These are phyloP conservation scores for Chrysosporium queenslandicum DNA, from an alignment of 2,329 filamentous ascomycete species.

Conservation along the genomic window DNA sequence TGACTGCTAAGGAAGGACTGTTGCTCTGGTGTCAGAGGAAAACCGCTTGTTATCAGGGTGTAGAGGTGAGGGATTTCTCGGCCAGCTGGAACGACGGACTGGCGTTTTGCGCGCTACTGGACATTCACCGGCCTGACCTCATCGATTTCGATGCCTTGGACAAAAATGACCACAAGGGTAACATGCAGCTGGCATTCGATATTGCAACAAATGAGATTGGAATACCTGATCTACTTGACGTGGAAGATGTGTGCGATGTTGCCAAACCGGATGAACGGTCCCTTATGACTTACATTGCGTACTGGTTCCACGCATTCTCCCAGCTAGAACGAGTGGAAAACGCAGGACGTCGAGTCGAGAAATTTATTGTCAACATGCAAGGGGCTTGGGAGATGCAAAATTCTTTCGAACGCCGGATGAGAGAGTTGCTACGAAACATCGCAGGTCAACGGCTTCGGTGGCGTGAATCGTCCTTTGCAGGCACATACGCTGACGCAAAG, in stretches of 20 bases:
- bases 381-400: conserved; percentile 99
- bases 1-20: conserved; percentile 93
- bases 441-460: conserved; percentile 62
- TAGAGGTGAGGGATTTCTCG: conserved; percentile 91
- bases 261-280: conserved; percentile 90
- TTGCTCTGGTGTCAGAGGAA: conserved; percentile 96
- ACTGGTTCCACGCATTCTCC: conserved; percentile 99
- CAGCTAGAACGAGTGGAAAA: conserved; percentile 99
- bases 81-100: conserved; percentile 94
- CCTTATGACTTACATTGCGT: conserved; percentile 98
- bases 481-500: conserved; percentile 88
- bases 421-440: conserved; percentile 65
- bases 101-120: conserved; percentile 88
- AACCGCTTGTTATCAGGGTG: conserved; percentile 95
- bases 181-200: conserved; percentile 97
- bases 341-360: conserved; percentile 88
- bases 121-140: conserved; percentile 92
- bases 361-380: conserved; percentile 98
- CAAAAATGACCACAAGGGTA: conserved; percentile 85
- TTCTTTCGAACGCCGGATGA: conserved; percentile 85
- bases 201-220: conserved; percentile 94
- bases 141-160: conserved; percentile 95
- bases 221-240: conserved; percentile 88
- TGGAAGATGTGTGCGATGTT: conserved; percentile 96
- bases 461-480: conserved; percentile 73